Evolutionary conservation across 768 basidiomycete genomes (phyloP).

Genomic region (Tylopilus sp.): DNA sequence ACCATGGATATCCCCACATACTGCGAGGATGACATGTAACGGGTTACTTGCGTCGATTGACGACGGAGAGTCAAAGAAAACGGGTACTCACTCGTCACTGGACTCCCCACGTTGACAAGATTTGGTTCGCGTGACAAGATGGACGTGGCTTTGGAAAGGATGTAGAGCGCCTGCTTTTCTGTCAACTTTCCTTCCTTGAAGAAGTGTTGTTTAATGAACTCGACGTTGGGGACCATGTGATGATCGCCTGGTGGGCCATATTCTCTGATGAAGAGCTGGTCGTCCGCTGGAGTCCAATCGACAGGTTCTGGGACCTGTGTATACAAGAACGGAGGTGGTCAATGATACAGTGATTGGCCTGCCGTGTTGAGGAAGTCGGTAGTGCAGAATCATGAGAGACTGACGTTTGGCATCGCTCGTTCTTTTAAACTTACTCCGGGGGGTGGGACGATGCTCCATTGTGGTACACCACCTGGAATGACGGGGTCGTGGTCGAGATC

Average conservation of each 20-base stretch:
- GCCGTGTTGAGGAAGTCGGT: slow-evolving; percentile 10
- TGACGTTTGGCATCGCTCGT: slow-evolving; percentile 32
- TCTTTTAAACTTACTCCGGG: slow-evolving; percentile 25
- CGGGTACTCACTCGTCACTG: slow-evolving; percentile 73
- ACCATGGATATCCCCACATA: slow-evolving; percentile 96
- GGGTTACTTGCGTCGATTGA: slow-evolving; percentile 1
- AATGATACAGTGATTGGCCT: slow-evolving; percentile 26
- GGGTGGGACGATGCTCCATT: slow-evolving; percentile 18
- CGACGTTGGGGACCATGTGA: slow-evolving; percentile 64
- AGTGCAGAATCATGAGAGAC: slow-evolving; percentile 20
- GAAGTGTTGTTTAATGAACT: slow-evolving; percentile 86
- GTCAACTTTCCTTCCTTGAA: slow-evolving; percentile 80
- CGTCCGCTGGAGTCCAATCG: slow-evolving; percentile 61
- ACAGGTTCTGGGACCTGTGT: slow-evolving; percentile 69
- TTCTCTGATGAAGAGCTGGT: slow-evolving; percentile 61
- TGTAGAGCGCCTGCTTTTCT: slow-evolving; percentile 82
- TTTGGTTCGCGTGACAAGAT: slow-evolving; percentile 77
- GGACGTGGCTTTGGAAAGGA: slow-evolving; percentile 64
- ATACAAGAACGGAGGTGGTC: slow-evolving; percentile 12
- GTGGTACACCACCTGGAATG: slow-evolving; percentile 21
- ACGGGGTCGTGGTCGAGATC: slow-evolving; percentile 27
- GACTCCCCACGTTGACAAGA: slow-evolving; percentile 80
- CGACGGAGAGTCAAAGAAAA: background rate
- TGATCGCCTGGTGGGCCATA: slow-evolving; percentile 35
- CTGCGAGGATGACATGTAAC: slow-evolving; percentile 37